Percentiles rank a stretch among this genome's conserved stretches.
phyloP scores from a whole-genome alignment of 2,329 filamentous ascomycete species.

The Apiospora hydei region DNA sequence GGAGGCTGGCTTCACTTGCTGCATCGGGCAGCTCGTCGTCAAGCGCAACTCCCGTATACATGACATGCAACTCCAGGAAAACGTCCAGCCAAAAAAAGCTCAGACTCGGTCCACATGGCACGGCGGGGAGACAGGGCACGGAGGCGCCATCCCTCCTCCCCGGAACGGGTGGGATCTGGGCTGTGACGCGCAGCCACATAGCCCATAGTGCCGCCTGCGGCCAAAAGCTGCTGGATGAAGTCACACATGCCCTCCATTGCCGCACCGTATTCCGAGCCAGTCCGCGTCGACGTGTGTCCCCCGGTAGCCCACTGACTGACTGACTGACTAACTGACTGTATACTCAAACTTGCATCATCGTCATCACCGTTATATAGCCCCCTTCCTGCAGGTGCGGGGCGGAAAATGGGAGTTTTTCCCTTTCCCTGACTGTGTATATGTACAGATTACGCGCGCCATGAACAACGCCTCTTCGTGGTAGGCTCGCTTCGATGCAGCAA shows the following conservation, averaged over 20 bases:
- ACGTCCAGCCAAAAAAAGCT: conserved; percentile 2
- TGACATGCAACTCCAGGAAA: conserved; percentile 18
- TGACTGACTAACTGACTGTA: not conserved
- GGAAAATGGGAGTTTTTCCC: not conserved
- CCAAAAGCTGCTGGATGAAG: conserved; percentile 16
- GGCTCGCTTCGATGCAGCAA: conserved; percentile 13
- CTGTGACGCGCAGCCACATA: conserved; percentile 11
- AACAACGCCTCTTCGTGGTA: not conserved
- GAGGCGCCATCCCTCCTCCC: conserved; percentile 12
- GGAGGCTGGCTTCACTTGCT: not conserved
- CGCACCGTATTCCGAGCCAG: conserved; percentile 13
- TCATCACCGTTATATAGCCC: not conserved
- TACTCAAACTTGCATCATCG: not conserved
- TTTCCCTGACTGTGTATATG: not conserved
- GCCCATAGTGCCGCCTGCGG: conserved; percentile 6
- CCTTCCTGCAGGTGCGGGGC: conserved; percentile 14
- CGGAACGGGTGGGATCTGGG: conserved; percentile 15
- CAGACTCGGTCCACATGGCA: conserved; percentile 19
- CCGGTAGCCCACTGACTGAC: not conserved
- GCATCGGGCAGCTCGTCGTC: conserved; percentile 1
- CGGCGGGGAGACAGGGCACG: conserved; percentile 19
- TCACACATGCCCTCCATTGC: conserved; percentile 7
- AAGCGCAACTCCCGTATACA: not conserved
- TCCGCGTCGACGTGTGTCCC: not conserved
- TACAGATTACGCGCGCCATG: not conserved